A percentile compares a stretch with the other conserved stretches of the same genome.
Conservation (phyloP, 805 yeast genomes). For the fission yeast (Schizosaccharomyces pombe) region ASM294v3 CU329670.1:3333501-3334000, state of each 20-base stretch:
- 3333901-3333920: not conserved
- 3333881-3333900: not conserved
- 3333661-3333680: not conserved
- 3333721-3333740: not conserved
- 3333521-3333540: not conserved
- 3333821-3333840: not conserved
- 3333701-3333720: not conserved
- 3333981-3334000: not conserved
- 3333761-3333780: not conserved
- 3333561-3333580: not conserved
- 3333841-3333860: not conserved
- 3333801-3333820: not conserved
- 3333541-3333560: not conserved
- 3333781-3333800: not conserved
- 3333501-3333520: not conserved
- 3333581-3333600: not conserved
- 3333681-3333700: not conserved
- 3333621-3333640: not conserved
- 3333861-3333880: not conserved
- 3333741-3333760: not conserved
- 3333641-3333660: not conserved
- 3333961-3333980: not conserved
- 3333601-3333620: not conserved
- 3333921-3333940: not conserved
- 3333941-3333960: conserved; percentile 1